Evolutionary conservation across 2,329 filamentous ascomycete genomes (phyloP).

Genomic region (Fusarium oxysporum): DNA sequence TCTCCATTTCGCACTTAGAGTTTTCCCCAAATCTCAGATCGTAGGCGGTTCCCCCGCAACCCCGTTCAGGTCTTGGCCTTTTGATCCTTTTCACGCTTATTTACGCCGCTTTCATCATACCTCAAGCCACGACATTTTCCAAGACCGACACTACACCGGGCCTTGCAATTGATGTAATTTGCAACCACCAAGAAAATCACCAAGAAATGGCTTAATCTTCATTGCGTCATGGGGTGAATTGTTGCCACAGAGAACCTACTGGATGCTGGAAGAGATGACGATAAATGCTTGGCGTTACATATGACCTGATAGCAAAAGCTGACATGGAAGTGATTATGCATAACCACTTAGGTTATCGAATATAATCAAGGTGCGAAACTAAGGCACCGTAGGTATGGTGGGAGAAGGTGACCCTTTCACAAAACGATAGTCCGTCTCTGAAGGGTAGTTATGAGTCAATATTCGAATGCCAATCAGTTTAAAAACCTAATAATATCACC

Average conservation of each 20-base stretch:
- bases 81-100: neutral
- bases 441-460: too few relatives aligned
- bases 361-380: too few relatives aligned
- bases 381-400: too few relatives aligned
- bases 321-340: rapidly evolving
- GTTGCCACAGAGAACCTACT: neutral
- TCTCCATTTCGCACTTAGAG: neutral
- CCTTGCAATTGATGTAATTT: neutral
- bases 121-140: neutral
- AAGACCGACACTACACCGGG: neutral
- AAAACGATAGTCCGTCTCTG: too few relatives aligned
- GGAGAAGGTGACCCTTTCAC: too few relatives aligned
- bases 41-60: neutral
- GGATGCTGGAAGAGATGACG: neutral
- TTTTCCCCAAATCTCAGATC: neutral
- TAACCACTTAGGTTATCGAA: rapidly evolving
- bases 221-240: neutral
- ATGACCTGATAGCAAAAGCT: too few relatives aligned
- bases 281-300: neutral
- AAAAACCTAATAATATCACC: too few relatives aligned
- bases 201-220: neutral
- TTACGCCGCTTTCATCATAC: constrained; percentile 18
- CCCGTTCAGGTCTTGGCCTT: neutral
- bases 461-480: too few relatives aligned
- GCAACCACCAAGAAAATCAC: neutral